Base-by-base conservation (phyloP, 2,329 filamentous ascomycete species). In the Trichoderma gracile region DNA sequence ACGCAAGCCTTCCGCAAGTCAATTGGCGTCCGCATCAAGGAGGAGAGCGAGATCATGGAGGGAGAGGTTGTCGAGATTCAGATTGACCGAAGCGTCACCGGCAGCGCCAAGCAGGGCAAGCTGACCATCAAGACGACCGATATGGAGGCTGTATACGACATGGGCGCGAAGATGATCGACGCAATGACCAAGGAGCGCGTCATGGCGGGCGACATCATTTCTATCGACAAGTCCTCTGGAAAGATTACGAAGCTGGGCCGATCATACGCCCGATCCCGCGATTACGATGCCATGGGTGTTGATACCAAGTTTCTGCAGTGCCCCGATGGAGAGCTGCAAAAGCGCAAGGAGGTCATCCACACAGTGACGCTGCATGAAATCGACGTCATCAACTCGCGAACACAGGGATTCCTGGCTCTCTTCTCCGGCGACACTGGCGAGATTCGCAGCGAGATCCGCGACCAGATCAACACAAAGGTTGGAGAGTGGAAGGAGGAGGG, bases 161-260 rank as follows among this genome's bases (percentile, higher is more conserved):
- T 99, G 93, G 95, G 95, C 69, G 94, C 91, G 70, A 98, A 98
- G 81, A 98, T 99, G 95, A 99, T 99, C 70, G 95, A 99, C 75
- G 93, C 93, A 69, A 97, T 99, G 93, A 97, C 93, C 70, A 98
- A 98, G 80, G 95, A 99, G 82, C 94, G 96, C 73, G 92, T 99
- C 69, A 97, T 98, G 89, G 95, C 95, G 5, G 95, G 95, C 71
- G 95, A 99, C 76, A 95, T 99, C 70, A 96, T 99, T 73, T 96
- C 92, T 64, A 98, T 99, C 71, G 95, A 99, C 82, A 99, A 99
- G 81, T 93, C 94, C 0, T 97, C 93, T 2, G 95, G 95, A 69
- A 97, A 97, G 79, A 98, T 99, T 76, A 96, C 93, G 62, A 99
- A 98, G 79, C 86, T 99, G 23, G 95, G 95, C 65, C 89, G 95